phyloP scores from a whole-genome alignment of 2,329 filamentous ascomycete species.

The Talaromyces sp. region DNA sequence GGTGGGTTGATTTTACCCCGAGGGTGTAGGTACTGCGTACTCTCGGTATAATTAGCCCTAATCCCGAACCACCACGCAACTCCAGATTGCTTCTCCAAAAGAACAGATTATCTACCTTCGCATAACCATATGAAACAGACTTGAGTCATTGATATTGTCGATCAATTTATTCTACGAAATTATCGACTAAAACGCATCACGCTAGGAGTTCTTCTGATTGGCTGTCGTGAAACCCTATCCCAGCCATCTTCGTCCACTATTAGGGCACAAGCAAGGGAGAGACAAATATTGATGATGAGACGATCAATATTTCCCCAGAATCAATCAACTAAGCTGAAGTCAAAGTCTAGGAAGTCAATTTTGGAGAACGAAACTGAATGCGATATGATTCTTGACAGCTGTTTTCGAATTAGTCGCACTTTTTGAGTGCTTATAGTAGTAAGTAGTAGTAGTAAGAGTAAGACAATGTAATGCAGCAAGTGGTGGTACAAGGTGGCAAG shows the following conservation, averaged over 20 bases:
- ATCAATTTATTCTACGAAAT: not conserved
- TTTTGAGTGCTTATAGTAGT: conserved; percentile 8
- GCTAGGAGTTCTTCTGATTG: not conserved
- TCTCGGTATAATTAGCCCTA: not conserved
- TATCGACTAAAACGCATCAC: not conserved
- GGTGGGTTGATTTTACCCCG: not conserved
- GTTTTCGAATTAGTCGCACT: conserved; percentile 15
- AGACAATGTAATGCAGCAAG: conserved; percentile 12
- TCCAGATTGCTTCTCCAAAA: not conserved
- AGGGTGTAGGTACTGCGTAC: not conserved
- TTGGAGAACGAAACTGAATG: not conserved
- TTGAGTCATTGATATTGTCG: not conserved
- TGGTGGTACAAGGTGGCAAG: conserved; percentile 18
- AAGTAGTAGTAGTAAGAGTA: conserved; percentile 1
- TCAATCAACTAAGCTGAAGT: not conserved
- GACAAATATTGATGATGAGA: not conserved
- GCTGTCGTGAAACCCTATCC: not conserved
- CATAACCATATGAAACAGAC: not conserved
- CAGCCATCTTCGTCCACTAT: not conserved
- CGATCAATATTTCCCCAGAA: not conserved
- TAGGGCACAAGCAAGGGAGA: not conserved
- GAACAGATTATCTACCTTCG: not conserved
- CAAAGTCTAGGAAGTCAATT: not conserved
- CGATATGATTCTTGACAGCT: not conserved
- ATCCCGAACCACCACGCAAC: not conserved